These are phyloP conservation scores for Blastobotrys parvus DNA, from an alignment of 805 yeast genomes.

Conservation along the genomic window DNA sequence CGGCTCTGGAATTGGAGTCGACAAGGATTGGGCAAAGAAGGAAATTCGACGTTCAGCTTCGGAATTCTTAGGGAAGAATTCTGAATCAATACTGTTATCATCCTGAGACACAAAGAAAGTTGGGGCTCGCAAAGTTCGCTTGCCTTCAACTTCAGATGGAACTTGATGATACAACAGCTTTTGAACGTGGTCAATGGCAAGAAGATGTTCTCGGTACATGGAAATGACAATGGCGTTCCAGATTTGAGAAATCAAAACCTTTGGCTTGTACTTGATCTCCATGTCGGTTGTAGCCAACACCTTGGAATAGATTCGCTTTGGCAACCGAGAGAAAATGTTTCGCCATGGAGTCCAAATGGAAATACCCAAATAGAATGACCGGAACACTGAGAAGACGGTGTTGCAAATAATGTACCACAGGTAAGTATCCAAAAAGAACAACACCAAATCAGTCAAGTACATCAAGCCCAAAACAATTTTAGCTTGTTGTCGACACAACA, in stretches of 20 bases:
- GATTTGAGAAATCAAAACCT: conserved; percentile 53
- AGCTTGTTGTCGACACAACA: conserved; percentile 76
- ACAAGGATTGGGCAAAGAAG: conserved; percentile 81
- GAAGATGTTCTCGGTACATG: conserved; percentile 72
- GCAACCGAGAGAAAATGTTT: conserved; percentile 85
- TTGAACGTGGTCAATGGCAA: conserved; percentile 66
- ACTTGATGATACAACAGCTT: conserved; percentile 49
- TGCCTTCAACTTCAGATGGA: conserved; percentile 31
- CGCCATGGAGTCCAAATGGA: conserved; percentile 99
- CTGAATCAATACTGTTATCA: conserved; percentile 55
- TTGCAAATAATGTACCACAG: conserved; percentile 97
- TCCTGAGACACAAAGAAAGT: conserved; percentile 75
- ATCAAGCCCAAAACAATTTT: conserved; percentile 84
- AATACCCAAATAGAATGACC: conserved; percentile 97
- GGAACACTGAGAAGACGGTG: conserved; percentile 91
- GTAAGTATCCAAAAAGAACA: conserved; percentile 97
- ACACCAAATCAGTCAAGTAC: conserved; percentile 83
- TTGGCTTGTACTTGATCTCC: conserved; percentile 42
- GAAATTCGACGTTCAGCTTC: conserved; percentile 81
- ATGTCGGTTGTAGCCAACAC: conserved; percentile 45
- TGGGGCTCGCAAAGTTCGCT: conserved; percentile 54
- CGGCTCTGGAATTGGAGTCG: conserved; percentile 78
- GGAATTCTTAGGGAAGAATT: conserved; percentile 50
- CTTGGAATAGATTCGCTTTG: conserved; percentile 67
- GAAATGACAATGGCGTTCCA: conserved; percentile 84